phyloP scores from a whole-genome alignment of 2,329 filamentous ascomycete genomes.

The Stachybotrys elegans region DNA sequence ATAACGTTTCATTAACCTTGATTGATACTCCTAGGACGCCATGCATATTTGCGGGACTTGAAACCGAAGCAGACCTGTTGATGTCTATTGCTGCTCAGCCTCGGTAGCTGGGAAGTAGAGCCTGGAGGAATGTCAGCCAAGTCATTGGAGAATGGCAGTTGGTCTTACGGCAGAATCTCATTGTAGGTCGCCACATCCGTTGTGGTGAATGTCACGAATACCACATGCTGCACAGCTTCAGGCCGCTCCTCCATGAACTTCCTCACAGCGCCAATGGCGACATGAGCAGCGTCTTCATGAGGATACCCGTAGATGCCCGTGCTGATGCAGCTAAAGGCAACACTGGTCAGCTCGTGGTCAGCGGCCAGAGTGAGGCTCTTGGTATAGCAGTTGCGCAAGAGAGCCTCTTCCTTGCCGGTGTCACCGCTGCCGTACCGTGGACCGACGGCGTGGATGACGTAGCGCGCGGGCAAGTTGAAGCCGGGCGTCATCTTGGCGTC shows the following conservation, averaged over 20 bases:
- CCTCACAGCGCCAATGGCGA: constrained; percentile 59
- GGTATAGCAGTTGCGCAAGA: constrained; percentile 62
- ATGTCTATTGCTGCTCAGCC: too few relatives aligned
- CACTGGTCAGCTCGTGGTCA: constrained; percentile 56
- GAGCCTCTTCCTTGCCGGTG: constrained; percentile 34
- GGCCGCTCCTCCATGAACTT: constrained; percentile 45
- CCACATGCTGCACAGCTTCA: constrained; percentile 59
- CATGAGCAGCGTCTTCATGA: constrained; percentile 62
- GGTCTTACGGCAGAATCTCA: constrained; percentile 60
- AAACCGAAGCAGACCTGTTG: too few relatives aligned
- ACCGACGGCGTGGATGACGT: constrained; percentile 87
- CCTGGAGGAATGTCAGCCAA: background rate
- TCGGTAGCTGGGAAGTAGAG: background rate
- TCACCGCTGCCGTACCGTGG: constrained; percentile 40
- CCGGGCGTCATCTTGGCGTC: constrained; percentile 77
- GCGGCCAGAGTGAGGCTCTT: constrained; percentile 69
- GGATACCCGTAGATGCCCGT: constrained; percentile 92
- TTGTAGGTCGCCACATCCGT: constrained; percentile 77
- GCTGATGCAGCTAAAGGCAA: constrained; percentile 82
- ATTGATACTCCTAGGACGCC: too few relatives aligned
- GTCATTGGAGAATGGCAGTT: background rate
- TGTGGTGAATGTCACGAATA: constrained; percentile 78
- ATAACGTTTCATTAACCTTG: too few relatives aligned
- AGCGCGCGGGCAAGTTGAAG: constrained; percentile 68
- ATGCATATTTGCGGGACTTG: too few relatives aligned